These are phyloP conservation scores for Phytophthora pistaciae DNA, from an alignment of 352 stramenopile genomes.

Conservation along the genomic window DNA sequence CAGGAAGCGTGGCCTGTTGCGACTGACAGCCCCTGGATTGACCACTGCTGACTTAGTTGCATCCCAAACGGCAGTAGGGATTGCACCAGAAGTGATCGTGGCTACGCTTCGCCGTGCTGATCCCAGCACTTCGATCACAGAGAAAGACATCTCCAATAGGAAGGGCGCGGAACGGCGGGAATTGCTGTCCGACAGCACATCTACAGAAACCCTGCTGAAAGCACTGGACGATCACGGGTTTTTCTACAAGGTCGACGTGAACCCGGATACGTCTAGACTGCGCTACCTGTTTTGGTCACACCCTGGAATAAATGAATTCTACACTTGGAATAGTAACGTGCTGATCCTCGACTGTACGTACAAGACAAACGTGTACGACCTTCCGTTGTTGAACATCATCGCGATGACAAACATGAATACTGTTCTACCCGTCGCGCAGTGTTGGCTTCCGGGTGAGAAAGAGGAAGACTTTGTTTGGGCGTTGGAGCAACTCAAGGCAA, in stretches of 20 bases:
- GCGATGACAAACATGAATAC: conserved; percentile 12
- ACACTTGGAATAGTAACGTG: not conserved
- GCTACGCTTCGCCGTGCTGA: not conserved
- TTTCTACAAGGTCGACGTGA: not conserved
- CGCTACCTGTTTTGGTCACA: not conserved
- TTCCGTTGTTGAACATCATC: conserved; percentile 16
- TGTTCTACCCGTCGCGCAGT: conserved; percentile 2
- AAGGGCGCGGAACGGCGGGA: not conserved
- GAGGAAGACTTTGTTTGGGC: not conserved
- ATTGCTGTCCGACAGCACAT: not conserved
- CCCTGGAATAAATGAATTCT: not conserved
- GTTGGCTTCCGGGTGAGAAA: not conserved
- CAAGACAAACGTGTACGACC: conserved; percentile 15
- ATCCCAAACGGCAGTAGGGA: not conserved
- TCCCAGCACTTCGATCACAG: not conserved
- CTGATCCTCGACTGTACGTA: conserved; percentile 18
- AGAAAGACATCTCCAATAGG: not conserved
- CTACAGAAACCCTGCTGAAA: not conserved
- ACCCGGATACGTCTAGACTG: not conserved
- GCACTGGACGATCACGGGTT: not conserved
- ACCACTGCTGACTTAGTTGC: not conserved
- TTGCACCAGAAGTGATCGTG: not conserved
- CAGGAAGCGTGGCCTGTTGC: not conserved
- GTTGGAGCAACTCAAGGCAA: not conserved
- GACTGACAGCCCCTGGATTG: not conserved